Percentiles rank a stretch among this genome's conserved stretches.
phyloP scores from a whole-genome alignment of 1,139 yeast genomes.

The Pichia sp. region DNA sequence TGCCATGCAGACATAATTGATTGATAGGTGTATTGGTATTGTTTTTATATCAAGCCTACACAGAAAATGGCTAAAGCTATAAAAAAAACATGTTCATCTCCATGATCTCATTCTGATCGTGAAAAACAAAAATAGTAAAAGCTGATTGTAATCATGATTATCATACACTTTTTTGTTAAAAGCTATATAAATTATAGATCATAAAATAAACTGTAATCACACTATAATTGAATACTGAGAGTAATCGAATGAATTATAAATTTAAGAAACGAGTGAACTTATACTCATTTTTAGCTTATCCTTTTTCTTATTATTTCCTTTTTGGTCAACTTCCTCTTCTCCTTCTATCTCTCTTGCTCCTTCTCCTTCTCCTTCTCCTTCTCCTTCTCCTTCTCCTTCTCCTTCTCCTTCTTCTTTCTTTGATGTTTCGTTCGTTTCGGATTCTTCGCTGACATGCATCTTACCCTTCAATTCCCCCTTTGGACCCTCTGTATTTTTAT shows the following conservation, averaged over 20 bases:
- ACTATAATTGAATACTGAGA: background rate
- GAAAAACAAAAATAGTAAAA: background rate
- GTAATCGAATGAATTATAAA: background rate
- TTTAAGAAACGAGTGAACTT: constrained; percentile 13
- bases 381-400: background rate
- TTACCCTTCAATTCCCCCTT: constrained; percentile 5
- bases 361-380: background rate
- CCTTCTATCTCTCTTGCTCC: background rate
- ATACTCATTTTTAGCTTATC: constrained; percentile 13
- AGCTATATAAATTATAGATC: background rate
- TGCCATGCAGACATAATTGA: background rate
- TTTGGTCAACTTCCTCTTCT: no score
- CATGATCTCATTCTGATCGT: background rate
- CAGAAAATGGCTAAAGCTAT: background rate
- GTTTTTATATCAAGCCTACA: no score
- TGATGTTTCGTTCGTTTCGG: background rate
- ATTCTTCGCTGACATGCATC: background rate
- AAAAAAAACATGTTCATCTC: background rate
- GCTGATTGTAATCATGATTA: no score
- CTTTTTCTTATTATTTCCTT: background rate
- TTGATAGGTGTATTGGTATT: background rate
- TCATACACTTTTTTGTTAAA: no score
- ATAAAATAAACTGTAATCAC: background rate
- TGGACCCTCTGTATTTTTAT: constrained; percentile 3
- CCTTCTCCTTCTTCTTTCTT: background rate